Conservation (phyloP, 2,329 filamentous ascomycete genomes). For the Bipolaris cookei region DNA sequence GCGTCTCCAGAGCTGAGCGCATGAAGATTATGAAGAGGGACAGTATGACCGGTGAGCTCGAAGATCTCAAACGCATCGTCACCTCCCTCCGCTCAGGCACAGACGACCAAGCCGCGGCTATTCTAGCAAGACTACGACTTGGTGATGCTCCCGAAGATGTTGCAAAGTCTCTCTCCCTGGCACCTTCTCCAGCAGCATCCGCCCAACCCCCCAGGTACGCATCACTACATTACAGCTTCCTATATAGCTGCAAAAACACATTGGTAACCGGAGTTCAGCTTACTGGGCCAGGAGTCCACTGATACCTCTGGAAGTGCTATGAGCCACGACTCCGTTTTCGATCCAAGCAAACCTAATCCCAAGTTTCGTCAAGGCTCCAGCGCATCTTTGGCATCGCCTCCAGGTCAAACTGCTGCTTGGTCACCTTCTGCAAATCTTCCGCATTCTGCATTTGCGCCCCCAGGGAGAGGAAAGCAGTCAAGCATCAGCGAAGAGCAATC, state of each 20-base stretch:
- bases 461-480: slow-evolving; percentile 19
- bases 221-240: slow-evolving; percentile 4
- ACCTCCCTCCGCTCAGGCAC: slow-evolving; percentile 26
- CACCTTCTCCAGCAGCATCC: slow-evolving; percentile 9
- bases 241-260: slow-evolving; percentile 10
- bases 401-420: slow-evolving; percentile 16
- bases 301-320: slow-evolving; percentile 20
- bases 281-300: slow-evolving; percentile 27
- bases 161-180: slow-evolving; percentile 24
- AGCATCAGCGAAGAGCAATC: neutral
- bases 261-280: slow-evolving; percentile 25
- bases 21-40: slow-evolving; percentile 35
- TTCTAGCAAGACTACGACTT: slow-evolving; percentile 28
- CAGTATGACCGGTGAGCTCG: slow-evolving; percentile 24
- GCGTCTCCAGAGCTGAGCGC: slow-evolving; percentile 33
- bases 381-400: slow-evolving; percentile 17
- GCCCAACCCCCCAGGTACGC: slow-evolving; percentile 28
- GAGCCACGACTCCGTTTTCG: slow-evolving; percentile 21
- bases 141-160: slow-evolving; percentile 31
- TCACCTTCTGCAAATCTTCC: slow-evolving; percentile 6
- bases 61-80: slow-evolving; percentile 32
- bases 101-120: slow-evolving; percentile 28
- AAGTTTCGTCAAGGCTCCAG: slow-evolving; percentile 15
- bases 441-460: slow-evolving; percentile 7
- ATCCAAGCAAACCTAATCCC: slow-evolving; percentile 7